These are phyloP conservation scores for Fragaria nilgerrensis DNA, from an alignment of 306 rosid genomes.

Conservation along the genomic window DNA sequence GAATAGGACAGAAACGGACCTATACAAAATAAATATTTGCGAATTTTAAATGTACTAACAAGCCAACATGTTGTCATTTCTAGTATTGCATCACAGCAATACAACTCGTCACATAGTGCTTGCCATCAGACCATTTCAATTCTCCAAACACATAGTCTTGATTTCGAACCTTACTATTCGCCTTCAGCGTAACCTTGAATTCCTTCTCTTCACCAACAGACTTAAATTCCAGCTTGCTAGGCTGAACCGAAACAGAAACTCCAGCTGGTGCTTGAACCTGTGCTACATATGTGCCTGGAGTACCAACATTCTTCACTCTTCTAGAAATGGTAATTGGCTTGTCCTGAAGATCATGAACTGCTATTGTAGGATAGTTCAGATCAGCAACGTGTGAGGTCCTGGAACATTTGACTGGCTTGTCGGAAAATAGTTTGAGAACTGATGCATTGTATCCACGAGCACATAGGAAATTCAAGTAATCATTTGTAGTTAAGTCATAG, in stretches of 20 bases:
- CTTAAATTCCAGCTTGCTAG: conserved; percentile 28
- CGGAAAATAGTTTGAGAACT: conserved; percentile 22
- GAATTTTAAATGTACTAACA: neutral
- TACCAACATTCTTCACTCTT: conserved; percentile 50
- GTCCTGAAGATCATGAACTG: conserved; percentile 14
- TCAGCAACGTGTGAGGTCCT: conserved; percentile 26
- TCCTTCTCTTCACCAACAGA: conserved; percentile 34
- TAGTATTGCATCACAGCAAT: conserved; percentile 7
- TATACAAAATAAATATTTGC: neutral
- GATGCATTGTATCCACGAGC: conserved; percentile 41
- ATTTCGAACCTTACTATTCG: neutral
- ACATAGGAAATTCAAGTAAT: conserved; percentile 58
- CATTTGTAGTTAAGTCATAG: conserved; percentile 43
- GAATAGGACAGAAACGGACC: neutral
- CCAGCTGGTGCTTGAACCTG: neutral
- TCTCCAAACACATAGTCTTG: conserved; percentile 24
- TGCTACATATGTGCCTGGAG: conserved; percentile 32
- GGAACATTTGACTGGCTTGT: conserved; percentile 29
- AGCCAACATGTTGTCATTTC: conserved; percentile 7
- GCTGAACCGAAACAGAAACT: conserved; percentile 32
- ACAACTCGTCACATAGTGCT: conserved; percentile 28
- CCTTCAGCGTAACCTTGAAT: conserved; percentile 31
- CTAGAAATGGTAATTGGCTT: conserved; percentile 19
- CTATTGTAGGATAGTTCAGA: conserved; percentile 56
- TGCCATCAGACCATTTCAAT: conserved; percentile 42